These are phyloP conservation scores for Ustilago crameri DNA, from an alignment of 1,284 basidiomycete species.

Conservation along the genomic window DNA sequence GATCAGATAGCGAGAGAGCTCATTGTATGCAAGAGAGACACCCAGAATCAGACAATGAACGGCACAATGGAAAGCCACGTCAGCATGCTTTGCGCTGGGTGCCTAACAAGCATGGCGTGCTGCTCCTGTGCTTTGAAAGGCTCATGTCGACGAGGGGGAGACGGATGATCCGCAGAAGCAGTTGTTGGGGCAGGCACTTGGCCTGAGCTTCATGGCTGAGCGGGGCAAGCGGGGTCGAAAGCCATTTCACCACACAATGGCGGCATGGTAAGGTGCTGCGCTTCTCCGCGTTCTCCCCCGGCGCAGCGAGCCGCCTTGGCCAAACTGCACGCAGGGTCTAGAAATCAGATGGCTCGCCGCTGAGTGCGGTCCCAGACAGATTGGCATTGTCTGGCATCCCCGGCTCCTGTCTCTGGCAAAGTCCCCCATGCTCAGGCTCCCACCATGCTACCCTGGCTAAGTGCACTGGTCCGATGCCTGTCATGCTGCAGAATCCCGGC, in stretches of 20 bases:
- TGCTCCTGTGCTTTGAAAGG: no score
- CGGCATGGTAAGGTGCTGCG: no score
- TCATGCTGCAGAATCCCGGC: conserved; percentile 1
- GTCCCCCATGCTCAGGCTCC: neutral
- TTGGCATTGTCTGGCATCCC: no score
- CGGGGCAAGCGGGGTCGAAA: neutral
- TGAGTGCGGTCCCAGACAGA: neutral
- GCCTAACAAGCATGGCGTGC: no score
- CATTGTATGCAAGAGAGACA: neutral
- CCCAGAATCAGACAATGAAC: conserved; percentile 1
- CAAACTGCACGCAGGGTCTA: neutral
- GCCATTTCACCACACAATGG: no score
- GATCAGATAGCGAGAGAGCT: neutral
- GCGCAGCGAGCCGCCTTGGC: neutral
- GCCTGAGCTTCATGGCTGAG: neutral
- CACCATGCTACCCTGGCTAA: neutral
- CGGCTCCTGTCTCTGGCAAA: neutral
- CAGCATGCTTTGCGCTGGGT: neutral
- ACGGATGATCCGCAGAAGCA: no score
- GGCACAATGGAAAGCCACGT: conserved; percentile 1
- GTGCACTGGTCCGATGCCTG: neutral
- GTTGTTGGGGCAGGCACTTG: conserved; percentile 6
- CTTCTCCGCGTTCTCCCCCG: neutral
- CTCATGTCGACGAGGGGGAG: no score
- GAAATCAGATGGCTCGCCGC: neutral